Evolutionary conservation across 2,329 filamentous ascomycete genomes (phyloP).

Genomic region (Orbilia oligospora): DNA sequence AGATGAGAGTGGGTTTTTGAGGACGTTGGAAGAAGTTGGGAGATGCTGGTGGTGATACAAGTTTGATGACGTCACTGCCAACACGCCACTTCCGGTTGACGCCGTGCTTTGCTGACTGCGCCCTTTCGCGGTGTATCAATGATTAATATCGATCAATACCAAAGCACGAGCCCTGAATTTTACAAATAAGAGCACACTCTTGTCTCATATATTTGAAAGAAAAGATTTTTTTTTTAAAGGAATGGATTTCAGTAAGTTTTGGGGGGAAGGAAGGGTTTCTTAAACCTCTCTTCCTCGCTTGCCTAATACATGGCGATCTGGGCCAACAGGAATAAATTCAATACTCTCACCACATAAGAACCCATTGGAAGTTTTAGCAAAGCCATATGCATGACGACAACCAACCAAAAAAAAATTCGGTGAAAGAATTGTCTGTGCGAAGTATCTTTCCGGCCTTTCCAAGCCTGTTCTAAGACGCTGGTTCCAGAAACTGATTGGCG

Average conservation of each 20-base stretch:
- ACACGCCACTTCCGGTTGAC: constrained; percentile 29
- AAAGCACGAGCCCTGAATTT: constrained; percentile 6
- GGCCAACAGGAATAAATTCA: constrained; percentile 4
- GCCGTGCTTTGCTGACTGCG: constrained; percentile 10
- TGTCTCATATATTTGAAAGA: constrained; percentile 9
- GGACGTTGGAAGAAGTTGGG: constrained; percentile 5
- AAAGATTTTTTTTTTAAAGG: not conserved
- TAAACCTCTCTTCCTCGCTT: not conserved
- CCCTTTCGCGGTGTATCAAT: constrained; percentile 17
- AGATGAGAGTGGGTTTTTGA: constrained; percentile 27
- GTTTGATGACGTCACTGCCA: constrained; percentile 30
- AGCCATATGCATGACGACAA: constrained; percentile 39
- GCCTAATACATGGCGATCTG: not conserved
- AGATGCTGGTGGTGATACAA: not conserved
- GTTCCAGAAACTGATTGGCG: constrained; percentile 43
- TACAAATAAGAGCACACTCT: not conserved
- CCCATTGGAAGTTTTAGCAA: not conserved
- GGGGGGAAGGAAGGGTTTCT: constrained; percentile 10
- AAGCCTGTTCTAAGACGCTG: constrained; percentile 14
- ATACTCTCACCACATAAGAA: constrained; percentile 10
- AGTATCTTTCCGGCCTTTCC: constrained; percentile 16
- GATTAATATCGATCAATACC: not conserved
- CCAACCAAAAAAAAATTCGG: not conserved
- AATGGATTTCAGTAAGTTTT: not conserved
- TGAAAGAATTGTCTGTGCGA: not conserved